A percentile compares a stretch with the other conserved stretches of the same genome.
Evolutionary conservation across 2,329 filamentous ascomycete species (phyloP).

Genomic region (Zarea fungicola): DNA sequence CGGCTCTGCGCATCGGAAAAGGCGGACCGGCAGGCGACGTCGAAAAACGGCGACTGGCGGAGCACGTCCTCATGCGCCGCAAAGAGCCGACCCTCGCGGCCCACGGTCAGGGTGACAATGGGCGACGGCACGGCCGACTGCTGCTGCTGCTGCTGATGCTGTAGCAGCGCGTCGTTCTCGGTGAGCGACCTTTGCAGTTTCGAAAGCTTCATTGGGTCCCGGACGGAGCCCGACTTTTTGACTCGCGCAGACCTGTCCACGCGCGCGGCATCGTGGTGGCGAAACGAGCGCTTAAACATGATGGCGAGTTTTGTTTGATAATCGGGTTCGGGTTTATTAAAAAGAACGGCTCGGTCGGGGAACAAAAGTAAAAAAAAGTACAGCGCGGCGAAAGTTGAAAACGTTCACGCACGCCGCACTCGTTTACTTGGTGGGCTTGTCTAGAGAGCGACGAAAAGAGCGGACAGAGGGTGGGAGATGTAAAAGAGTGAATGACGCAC

Average conservation of each 20-base stretch:
- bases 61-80: constrained; percentile 93
- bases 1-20: constrained; percentile 71
- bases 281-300: constrained; percentile 94
- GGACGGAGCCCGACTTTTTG: constrained; percentile 54
- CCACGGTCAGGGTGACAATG: constrained; percentile 83
- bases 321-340: neutral
- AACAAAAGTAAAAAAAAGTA: constrained; percentile 16
- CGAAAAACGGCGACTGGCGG: constrained; percentile 78
- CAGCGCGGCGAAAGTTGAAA: constrained; percentile 18
- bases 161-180: constrained; percentile 36
- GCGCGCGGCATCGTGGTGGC: constrained; percentile 64
- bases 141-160: constrained; percentile 4
- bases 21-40: constrained; percentile 63
- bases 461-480: constrained; percentile 33
- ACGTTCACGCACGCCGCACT: constrained; percentile 15
- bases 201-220: constrained; percentile 73
- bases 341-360: constrained; percentile 14
- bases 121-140: constrained; percentile 47
- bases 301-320: constrained; percentile 31
- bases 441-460: constrained; percentile 51
- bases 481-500: constrained; percentile 35
- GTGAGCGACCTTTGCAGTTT: constrained; percentile 83
- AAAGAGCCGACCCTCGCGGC: constrained; percentile 81
- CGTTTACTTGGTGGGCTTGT: constrained; percentile 20
- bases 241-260: constrained; percentile 84